Evolutionary conservation across 768 basidiomycete genomes (phyloP).

Genomic region (Rhizopogon roseolus): DNA sequence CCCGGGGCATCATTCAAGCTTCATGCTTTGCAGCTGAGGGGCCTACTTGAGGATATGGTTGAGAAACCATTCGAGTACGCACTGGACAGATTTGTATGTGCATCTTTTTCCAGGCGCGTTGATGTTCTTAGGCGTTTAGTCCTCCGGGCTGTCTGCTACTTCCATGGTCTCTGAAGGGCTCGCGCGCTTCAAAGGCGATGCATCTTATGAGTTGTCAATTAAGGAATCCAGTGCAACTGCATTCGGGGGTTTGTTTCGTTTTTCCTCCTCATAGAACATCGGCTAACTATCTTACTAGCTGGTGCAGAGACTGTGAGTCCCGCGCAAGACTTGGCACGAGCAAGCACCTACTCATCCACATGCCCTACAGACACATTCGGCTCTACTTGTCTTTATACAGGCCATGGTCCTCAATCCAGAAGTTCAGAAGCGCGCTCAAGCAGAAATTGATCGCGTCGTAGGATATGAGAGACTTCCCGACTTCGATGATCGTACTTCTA

Average conservation of each 20-base stretch:
- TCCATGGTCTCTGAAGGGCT: conserved; percentile 30
- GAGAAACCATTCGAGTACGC: conserved; percentile 6
- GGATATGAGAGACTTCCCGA: conserved; percentile 6
- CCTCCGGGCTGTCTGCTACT: conserved; percentile 21
- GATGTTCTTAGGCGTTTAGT: conserved; percentile 13
- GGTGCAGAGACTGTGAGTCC: conserved; percentile 3
- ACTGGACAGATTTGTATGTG: conserved; percentile 3
- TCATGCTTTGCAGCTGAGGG: conserved; percentile 34
- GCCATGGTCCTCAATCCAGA: conserved; percentile 13
- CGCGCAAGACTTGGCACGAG: not conserved
- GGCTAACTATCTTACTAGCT: not conserved
- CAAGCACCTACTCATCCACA: not conserved
- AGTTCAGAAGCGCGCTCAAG: conserved; percentile 9
- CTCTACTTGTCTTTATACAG: conserved; percentile 6
- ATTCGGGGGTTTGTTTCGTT: conserved; percentile 2
- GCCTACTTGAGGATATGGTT: conserved; percentile 13
- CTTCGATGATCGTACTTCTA: conserved; percentile 6
- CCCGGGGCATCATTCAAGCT: conserved; percentile 42
- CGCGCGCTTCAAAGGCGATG: not conserved
- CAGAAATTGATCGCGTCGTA: conserved; percentile 9
- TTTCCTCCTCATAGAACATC: not conserved
- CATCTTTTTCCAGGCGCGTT: not conserved
- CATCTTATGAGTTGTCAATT: not conserved
- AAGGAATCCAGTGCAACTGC: conserved; percentile 8
- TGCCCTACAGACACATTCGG: conserved; percentile 6